phyloP scores from a whole-genome alignment of 805 yeast species.

The Metschnikowia noctiluminum region DNA sequence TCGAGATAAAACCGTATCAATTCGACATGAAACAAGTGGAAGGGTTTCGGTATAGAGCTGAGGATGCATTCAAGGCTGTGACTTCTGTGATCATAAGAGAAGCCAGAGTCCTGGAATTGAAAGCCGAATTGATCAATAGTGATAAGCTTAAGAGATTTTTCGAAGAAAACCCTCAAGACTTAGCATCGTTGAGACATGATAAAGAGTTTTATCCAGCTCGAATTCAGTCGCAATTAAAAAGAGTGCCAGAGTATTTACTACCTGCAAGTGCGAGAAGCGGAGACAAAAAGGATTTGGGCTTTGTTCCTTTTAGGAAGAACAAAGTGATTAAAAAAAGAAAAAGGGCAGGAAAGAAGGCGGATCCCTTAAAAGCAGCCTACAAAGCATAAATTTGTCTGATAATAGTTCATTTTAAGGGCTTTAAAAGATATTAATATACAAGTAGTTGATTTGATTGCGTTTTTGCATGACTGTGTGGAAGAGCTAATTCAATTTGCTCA shows the following conservation, averaged over 20 bases:
- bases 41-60: slow-evolving; percentile 93
- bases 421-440: too few relatives aligned
- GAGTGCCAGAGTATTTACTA: slow-evolving; percentile 87
- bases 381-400: slow-evolving; percentile 3
- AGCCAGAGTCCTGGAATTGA: slow-evolving; percentile 86
- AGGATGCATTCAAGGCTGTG: slow-evolving; percentile 94
- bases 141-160: slow-evolving; percentile 91
- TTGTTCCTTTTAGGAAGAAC: slow-evolving; percentile 66
- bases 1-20: slow-evolving; percentile 78
- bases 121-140: slow-evolving; percentile 79
- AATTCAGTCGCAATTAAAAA: slow-evolving; percentile 78
- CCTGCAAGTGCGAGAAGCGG: slow-evolving; percentile 70
- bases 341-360: slow-evolving; percentile 44
- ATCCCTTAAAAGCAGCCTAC: slow-evolving; percentile 56
- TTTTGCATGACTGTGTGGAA: too few relatives aligned
- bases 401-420: background rate
- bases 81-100: slow-evolving; percentile 87
- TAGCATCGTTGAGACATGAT: slow-evolving; percentile 86
- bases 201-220: slow-evolving; percentile 81
- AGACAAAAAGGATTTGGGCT: slow-evolving; percentile 55
- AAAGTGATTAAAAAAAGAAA: slow-evolving; percentile 44
- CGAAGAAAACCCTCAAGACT: slow-evolving; percentile 95
- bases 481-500: slow-evolving; percentile 20
- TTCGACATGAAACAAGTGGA: slow-evolving; percentile 91
- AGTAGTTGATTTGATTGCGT: too few relatives aligned